Evolutionary conservation across 208 protist genomes (phyloP), one percentile per base, ranked within the genome.

Genomic region (Tritrichomonas musculus): DNA sequence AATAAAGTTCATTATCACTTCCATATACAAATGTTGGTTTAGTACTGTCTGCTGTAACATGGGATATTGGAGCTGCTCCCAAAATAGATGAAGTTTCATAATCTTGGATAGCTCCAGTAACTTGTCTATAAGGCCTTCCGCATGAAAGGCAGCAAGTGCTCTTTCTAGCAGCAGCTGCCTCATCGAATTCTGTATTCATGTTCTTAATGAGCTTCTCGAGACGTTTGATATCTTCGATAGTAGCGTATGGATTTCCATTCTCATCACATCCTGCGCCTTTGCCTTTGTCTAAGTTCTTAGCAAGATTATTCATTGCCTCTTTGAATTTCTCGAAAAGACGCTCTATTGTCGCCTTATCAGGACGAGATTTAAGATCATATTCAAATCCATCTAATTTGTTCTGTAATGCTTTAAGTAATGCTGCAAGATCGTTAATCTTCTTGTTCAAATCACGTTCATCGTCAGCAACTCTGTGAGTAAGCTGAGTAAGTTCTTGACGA

Each of bases 121-220:
- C 73, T 82, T 82, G 33, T 82, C 73, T 82, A 25, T 82, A 82
- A 9, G 33, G 33, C 30, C 73, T 44, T 82, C 73, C 73, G 25
- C 73, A 82, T 20, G 39, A 50, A 22, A 82, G 20, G 39, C 73
- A 82, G 1, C 41, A 47, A 25, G 73, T 82, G 33, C 39, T 50
- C 41, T 82, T 82, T 82, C 73, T 82, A n/a, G 73, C 73, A 47
- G 73, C 73, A 30, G 73, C 73, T 0, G 73, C 73, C 50, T 82
- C 73, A 17, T 82, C 73, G 39, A 82, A 82, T 50, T 82, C 73
- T 17, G 41, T 39, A 14, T 30, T 47, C 14, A 82, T 30, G 0
- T 14, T 47, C 41, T 82, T 82, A 25, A 82, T 13, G 1, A 82
- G 9, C 14, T 30, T 47, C 17, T 82, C 73, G 22, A 82, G 11